Base-by-base conservation (phyloP, 306 rosid species). In the Echinosophora koreensis region DNA sequence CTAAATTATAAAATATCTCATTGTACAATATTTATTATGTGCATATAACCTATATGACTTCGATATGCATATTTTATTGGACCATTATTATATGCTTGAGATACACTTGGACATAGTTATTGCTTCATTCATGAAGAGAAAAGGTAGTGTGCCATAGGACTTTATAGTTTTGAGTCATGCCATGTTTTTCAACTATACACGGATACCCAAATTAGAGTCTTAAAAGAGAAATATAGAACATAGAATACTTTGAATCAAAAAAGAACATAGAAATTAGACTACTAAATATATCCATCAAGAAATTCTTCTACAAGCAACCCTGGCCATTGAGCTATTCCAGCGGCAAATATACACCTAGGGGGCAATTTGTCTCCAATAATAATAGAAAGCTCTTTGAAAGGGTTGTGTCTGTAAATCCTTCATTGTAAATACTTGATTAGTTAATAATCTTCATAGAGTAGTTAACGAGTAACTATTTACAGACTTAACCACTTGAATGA, bases 41-140 rank as follows among this genome's bases (percentile, higher is more conserved):
- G 59, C 82, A 67, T 83, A 76, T 57, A 76, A 83, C 77, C 65
- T 71, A 70, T 83, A 74, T 57, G 71, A 80, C 63, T 76, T 66
- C 59, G 77, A 79, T 71, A 63, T 54, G 71, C 38, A 54, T 71
- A 79, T 66, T 71, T 73, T 72, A 85, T 75, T 39, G 75, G 71
- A 71, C 12, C 77, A 79, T 79, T 75, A 70, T 86, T 71, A 75
- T 46, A 76, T 71, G 78, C 74, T 71, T 63, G 66, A 46, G 66
- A 49, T 80, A 79, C 77, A 63, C 54, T 37, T 46, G 3, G 51
- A 46, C 50, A 35, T n/a, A 41, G 75, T 66, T 77, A 46, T 69
- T 69, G 44, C 35, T 70, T 52, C 47, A 52, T 51, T 52, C 47
- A 52, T 51, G 44, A 84, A 37, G 77, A 77, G 60, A 67, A 54